Percentiles rank a stretch among this genome's conserved stretches.
Evolutionary conservation across 495 filamentous ascomycete species (phyloP).

Genomic region (Choiromyces venosus): DNA sequence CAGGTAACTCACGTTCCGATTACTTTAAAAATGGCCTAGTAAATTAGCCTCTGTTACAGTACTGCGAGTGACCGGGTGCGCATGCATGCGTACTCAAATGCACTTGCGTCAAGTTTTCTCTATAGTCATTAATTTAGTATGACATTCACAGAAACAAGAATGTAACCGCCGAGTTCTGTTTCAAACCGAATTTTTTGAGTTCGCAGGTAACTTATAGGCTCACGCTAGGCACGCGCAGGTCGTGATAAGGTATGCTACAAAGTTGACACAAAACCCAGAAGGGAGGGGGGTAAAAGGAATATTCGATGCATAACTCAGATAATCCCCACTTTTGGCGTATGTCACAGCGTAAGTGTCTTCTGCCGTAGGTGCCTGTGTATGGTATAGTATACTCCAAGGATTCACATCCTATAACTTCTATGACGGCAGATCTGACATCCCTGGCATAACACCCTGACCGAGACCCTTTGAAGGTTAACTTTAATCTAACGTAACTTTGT

Average conservation of each 20-base stretch:
- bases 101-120: not conserved
- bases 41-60: not conserved
- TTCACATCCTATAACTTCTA: not conserved
- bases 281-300: no score
- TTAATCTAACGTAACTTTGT: not conserved
- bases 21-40: no score
- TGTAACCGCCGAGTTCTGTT: not conserved
- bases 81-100: not conserved
- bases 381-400: not conserved
- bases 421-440: not conserved
- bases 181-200: no score
- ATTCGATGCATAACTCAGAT: not conserved
- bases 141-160: not conserved
- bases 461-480: not conserved
- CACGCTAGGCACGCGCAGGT: no score
- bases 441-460: not conserved
- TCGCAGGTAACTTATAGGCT: no score
- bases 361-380: not conserved
- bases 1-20: no score
- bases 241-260: no score
- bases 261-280: no score
- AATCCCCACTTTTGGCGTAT: not conserved
- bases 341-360: not conserved
- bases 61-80: not conserved
- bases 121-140: not conserved